Evolutionary conservation across 2,329 filamentous ascomycete species (phyloP).

Genomic region (Fusarium falciforme): DNA sequence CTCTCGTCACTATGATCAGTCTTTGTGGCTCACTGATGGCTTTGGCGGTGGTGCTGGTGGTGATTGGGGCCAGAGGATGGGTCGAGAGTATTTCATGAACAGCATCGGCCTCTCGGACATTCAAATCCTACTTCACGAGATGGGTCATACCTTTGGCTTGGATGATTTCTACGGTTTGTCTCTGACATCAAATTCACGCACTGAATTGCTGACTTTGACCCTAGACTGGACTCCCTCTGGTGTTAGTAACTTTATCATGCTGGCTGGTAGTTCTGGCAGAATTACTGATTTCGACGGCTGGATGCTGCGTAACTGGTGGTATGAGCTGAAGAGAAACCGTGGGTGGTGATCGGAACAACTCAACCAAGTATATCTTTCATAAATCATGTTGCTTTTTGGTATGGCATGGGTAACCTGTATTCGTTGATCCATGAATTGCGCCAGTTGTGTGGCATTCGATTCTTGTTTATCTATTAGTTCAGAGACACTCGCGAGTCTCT

Average conservation of each 20-base stretch:
- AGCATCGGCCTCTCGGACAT: slow-evolving; percentile 50
- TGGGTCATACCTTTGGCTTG: slow-evolving; percentile 56
- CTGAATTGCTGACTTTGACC: not conserved
- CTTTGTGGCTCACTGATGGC: slow-evolving; percentile 59
- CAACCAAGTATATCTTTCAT: not conserved
- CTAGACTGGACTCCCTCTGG: slow-evolving; percentile 57
- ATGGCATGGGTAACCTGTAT: not conserved
- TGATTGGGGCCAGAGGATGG: slow-evolving; percentile 59
- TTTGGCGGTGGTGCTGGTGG: slow-evolving; percentile 56
- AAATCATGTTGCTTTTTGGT: not conserved
- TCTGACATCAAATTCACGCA: not conserved
- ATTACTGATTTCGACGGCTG: slow-evolving; percentile 61
- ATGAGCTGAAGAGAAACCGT: slow-evolving; percentile 45
- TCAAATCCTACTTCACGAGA: slow-evolving; percentile 59
- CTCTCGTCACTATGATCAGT: slow-evolving; percentile 55
- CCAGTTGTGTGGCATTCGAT: not conserved
- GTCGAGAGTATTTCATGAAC: slow-evolving; percentile 56
- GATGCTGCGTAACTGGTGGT: slow-evolving; percentile 61
- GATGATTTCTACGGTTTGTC: slow-evolving; percentile 49
- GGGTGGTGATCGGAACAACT: slow-evolving; percentile 32
- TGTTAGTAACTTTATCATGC: slow-evolving; percentile 57
- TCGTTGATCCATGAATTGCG: not conserved
- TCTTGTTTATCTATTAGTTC: not conserved
- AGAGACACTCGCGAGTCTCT: not conserved
- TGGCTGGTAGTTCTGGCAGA: slow-evolving; percentile 52